Conservation (phyloP, 2,329 filamentous ascomycete species). For the Geosmithia flava region DNA sequence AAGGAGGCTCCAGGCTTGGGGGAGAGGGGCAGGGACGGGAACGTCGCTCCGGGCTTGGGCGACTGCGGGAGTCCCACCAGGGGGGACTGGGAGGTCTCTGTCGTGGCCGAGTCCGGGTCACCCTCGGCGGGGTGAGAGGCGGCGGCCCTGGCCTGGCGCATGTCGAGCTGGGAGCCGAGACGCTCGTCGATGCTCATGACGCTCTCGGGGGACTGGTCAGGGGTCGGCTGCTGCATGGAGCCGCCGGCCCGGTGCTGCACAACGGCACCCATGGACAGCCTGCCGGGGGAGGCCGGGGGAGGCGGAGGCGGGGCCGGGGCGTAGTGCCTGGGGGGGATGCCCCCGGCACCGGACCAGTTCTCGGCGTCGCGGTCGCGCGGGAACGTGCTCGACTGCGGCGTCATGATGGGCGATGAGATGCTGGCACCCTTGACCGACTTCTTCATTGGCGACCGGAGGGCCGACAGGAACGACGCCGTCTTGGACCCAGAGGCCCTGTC, state of each 20-base stretch:
- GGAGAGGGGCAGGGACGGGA: constrained; percentile 30
- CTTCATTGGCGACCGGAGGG: constrained; percentile 47
- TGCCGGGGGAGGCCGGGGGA: constrained; percentile 39
- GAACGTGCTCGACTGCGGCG: constrained; percentile 48
- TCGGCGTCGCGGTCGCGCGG: constrained; percentile 33
- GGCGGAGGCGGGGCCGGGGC: constrained; percentile 47
- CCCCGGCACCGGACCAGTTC: constrained; percentile 22
- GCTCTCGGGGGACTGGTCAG: constrained; percentile 26
- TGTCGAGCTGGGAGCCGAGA: constrained; percentile 26
- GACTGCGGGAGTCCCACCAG: constrained; percentile 38
- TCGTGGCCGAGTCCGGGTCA: constrained; percentile 39
- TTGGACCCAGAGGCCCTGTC: constrained; percentile 41
- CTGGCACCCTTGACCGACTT: constrained; percentile 37
- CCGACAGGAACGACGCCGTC: constrained; percentile 46
- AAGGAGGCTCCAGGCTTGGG: constrained; percentile 40
- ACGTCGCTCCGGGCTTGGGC: constrained; percentile 20
- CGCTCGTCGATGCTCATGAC: constrained; percentile 42
- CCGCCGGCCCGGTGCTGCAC: constrained; percentile 8
- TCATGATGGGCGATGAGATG: constrained; percentile 56
- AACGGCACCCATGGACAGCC: constrained; percentile 22
- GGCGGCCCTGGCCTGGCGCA: constrained; percentile 11
- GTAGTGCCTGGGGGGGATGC: constrained; percentile 45
- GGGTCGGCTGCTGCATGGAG: constrained; percentile 12
- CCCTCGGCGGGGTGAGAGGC: constrained; percentile 25
- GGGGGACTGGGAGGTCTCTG: constrained; percentile 35